A percentile compares a stretch with the other conserved stretches of the same genome.
These are phyloP conservation scores for Ampelomyces quisqualis DNA, from an alignment of 2,329 filamentous ascomycete genomes.

Conservation along the genomic window DNA sequence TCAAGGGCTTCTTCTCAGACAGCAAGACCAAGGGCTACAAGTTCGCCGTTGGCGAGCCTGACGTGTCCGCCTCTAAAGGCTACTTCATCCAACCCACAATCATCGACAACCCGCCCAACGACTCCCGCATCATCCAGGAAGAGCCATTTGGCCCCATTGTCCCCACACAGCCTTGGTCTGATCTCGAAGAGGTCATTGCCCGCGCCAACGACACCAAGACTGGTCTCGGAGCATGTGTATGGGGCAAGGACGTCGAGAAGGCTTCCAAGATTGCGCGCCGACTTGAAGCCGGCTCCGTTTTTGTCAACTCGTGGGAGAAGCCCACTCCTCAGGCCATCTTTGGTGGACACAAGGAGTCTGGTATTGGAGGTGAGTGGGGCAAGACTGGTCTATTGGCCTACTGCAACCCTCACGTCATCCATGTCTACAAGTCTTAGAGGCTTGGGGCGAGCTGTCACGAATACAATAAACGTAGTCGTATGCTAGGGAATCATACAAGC, in stretches of 20 bases:
- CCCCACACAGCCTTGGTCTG: conserved; percentile 63
- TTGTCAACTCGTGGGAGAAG: conserved; percentile 56
- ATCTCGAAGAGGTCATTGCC: conserved; percentile 55
- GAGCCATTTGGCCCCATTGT: conserved; percentile 67
- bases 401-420: conserved; percentile 51
- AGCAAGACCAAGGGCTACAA: conserved; percentile 57
- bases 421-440: conserved; percentile 47
- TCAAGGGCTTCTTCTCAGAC: conserved; percentile 58
- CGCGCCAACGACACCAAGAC: conserved; percentile 52
- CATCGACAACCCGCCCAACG: conserved; percentile 59
- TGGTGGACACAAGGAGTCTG: conserved; percentile 75
- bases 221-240: conserved; percentile 58
- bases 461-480: conserved; percentile 5
- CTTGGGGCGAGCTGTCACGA: neutral
- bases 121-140: conserved; percentile 58
- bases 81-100: conserved; percentile 64
- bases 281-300: conserved; percentile 58
- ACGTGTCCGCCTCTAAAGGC: conserved; percentile 44
- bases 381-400: conserved; percentile 49
- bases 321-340: conserved; percentile 57
- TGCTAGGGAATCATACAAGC: neutral
- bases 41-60: conserved; percentile 53
- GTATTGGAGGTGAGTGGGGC: conserved; percentile 70
- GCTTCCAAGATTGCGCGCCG: conserved; percentile 51
- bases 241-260: conserved; percentile 44